Base-by-base conservation (phyloP, 306 rosid species). In the Corylus avellana region DNA sequence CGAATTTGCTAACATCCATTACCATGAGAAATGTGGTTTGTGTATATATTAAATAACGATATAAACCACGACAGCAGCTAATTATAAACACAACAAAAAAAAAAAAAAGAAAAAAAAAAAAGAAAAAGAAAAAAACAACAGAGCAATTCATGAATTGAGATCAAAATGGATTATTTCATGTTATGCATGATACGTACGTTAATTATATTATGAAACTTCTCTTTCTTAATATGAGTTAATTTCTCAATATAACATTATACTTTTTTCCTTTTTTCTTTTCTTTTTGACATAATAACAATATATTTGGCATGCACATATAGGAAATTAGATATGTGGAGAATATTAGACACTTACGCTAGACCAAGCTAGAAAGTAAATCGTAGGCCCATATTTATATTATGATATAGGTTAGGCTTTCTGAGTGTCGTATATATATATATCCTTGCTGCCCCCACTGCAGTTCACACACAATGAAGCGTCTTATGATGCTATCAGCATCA, bases 331-430 rank as follows among this genome's bases (percentile, higher is more conserved):
- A 17, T 12, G 42, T 63, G 71, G 49, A 64, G 70, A 59, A 67
- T 77, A 61, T 77, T 22, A 13, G 59, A 72, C 53, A 66, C 63
- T 20, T 47, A 49, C 47, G 39, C 64, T 50, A 51, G 27, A 72
- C 39, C 39, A 47, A 70, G 70, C 75, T 58, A 29, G 58, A 69
- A 25, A 61, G 61, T 77, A 64, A 14, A 25, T 3, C 70, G 51
- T 42, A 25, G 61, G 74, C 17, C 56, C 7, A 29, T 39, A 32
- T 68, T 7, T 55, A 13, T 51, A 51, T 16, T 42, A 42, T 42
- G 69, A 62, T 64, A 62, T 64, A 17, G 51, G 63, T 35, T 27
- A 27, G 71, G 72, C 64, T 79, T 70, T 72, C 14, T 22, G 25
- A 72, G 74, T 49, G 48, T 72, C 48, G 0, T 0, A 22, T 22